Evolutionary conservation across 1,284 basidiomycete genomes (phyloP).

Genomic region (Microstroma glucosiphilum): DNA sequence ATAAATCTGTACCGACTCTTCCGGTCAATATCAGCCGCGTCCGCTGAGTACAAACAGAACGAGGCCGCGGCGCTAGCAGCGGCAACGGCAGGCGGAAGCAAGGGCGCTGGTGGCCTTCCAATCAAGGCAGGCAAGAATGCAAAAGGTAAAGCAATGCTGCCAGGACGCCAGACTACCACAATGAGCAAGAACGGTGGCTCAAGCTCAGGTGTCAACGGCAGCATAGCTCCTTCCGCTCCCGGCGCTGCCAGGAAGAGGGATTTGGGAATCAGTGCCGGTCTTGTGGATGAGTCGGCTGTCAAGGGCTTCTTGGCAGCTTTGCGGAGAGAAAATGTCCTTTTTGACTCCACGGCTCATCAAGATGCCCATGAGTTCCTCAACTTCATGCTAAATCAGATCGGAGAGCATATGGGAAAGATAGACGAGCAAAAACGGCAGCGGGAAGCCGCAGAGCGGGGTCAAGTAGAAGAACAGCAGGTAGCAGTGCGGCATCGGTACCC

Average conservation of each 20-base stretch:
- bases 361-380: slow-evolving; percentile 97
- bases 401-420: slow-evolving; percentile 76
- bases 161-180: slow-evolving; percentile 13
- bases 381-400: slow-evolving; percentile 83
- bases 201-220: slow-evolving; percentile 64
- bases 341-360: slow-evolving; percentile 56
- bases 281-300: slow-evolving; percentile 27
- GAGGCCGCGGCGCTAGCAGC: not conserved
- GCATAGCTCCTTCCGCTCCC: slow-evolving; percentile 59
- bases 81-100: not conserved
- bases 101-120: not conserved
- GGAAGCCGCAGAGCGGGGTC: not conserved
- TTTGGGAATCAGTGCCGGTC: slow-evolving; percentile 6
- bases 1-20: not conserved
- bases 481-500: not conserved
- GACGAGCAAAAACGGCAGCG: slow-evolving; percentile 5
- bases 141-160: not conserved
- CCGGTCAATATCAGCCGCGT: not conserved
- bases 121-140: not conserved
- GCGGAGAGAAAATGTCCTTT: slow-evolving; percentile 40
- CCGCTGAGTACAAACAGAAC: not conserved
- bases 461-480: not conserved
- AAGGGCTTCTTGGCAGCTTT: slow-evolving; percentile 36
- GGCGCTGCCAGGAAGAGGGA: not conserved
- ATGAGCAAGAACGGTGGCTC: slow-evolving; percentile 5